Evolutionary conservation across 2,329 filamentous ascomycete species (phyloP), one percentile per base, ranked within the genome.

Genomic region (Neofusicoccum laricinum): DNA sequence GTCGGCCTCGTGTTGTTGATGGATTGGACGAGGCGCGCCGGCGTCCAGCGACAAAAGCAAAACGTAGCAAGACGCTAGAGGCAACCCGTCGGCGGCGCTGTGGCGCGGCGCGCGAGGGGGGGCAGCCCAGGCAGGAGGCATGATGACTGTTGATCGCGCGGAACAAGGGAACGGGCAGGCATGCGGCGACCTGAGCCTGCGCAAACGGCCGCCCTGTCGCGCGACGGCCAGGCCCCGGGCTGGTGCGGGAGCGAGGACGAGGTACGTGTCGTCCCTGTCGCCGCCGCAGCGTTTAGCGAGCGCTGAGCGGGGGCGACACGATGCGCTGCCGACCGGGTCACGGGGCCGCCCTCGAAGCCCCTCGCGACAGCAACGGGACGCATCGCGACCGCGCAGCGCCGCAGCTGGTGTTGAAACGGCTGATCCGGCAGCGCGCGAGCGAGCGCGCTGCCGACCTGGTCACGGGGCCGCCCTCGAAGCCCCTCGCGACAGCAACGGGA

Each of bases 1-100:
- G 61, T 63, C 61, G 38, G 61, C 49, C 48, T 55, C 61, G 61
- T 63, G 61, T 63, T 63, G 61, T 45, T 46, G 61, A 55, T 63
- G 50, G 61, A 63, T 63, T 63, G 61, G 61, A 53, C 61, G 49
- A 55, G 49, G 49, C 40, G 55, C 55, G 55, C 55, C 55, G 30
- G 55, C 55, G 55, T 59, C 43, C 55, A 59, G 55, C 41, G 40
- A 45, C n/a, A 55, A 63, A 63, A 63, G 61, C 61, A 63, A 63
- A 51, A 51, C 41, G 53, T 43, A 43, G 53, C 53, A 40, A 32
- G 53, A 36, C 55, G 55, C 55, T 59, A 59, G 55, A 59, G 40
- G 53, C 53, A 38, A 58, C 53, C 32, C 38, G 36, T 32, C 53
- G 38, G 53, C 38, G 53, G 53, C 53, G 53, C 38, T 58, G 53